Conservation (phyloP, 805 yeast species). For the Lachancea nothofagi region DNA sequence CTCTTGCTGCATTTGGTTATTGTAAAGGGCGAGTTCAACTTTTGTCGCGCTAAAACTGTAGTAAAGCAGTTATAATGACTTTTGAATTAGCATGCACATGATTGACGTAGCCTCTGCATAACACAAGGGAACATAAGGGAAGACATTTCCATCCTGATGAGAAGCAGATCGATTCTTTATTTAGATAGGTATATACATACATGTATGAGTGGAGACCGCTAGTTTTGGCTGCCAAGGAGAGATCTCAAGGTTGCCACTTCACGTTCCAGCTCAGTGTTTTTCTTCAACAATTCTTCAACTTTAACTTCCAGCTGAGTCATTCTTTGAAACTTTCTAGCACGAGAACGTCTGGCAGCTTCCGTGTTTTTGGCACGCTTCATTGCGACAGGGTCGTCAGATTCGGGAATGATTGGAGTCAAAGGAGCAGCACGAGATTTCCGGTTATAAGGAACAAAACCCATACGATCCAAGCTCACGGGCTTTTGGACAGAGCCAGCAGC, state of each 20-base stretch:
- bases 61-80: background rate
- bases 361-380: constrained; percentile 91
- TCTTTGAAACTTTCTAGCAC: constrained; percentile 89
- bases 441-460: constrained; percentile 71
- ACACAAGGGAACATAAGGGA: no score
- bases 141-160: no score
- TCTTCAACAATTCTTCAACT: constrained; percentile 58
- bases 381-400: constrained; percentile 58
- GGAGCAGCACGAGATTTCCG: constrained; percentile 73
- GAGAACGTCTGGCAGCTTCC: constrained; percentile 92
- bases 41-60: no score
- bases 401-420: constrained; percentile 61
- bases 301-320: constrained; percentile 75
- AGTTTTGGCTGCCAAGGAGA: constrained; percentile 7
- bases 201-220: no score
- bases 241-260: constrained; percentile 36
- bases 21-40: no score
- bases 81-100: no score
- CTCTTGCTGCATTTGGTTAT: constrained; percentile 1
- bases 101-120: no score
- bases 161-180: background rate
- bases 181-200: no score
- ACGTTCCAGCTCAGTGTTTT: constrained; percentile 52
- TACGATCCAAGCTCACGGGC: constrained; percentile 49
- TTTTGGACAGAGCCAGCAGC: constrained; percentile 10